A percentile compares a stretch with the other conserved stretches of the same genome.
Conservation (phyloP, 768 basidiomycete species). For the Wakefieldia striispora region DNA sequence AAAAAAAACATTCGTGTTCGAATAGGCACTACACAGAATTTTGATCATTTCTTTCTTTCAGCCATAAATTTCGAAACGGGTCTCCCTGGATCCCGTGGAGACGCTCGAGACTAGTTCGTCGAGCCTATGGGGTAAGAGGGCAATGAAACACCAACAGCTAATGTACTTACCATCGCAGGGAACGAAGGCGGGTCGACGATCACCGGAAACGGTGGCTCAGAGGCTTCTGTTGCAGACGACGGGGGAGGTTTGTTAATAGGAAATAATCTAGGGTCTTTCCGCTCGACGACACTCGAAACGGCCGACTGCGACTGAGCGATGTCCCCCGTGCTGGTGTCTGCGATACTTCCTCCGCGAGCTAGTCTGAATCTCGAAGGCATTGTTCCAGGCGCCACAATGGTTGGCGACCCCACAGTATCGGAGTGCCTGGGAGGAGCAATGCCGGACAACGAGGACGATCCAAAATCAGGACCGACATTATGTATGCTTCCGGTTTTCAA, state of each 20-base stretch:
- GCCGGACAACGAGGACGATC: conserved; percentile 3
- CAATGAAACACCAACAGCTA: no score
- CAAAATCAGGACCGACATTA: conserved; percentile 50
- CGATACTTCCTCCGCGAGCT: conserved; percentile 9
- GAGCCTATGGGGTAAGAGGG: neutral
- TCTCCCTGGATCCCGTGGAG: conserved; percentile 6
- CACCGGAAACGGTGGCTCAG: conserved; percentile 7
- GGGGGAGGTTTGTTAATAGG: conserved; percentile 15
- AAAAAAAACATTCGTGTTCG: no score
- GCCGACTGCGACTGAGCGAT: conserved; percentile 36
- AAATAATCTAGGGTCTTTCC: conserved; percentile 13
- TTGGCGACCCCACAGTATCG: neutral
- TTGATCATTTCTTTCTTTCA: conserved; percentile 21
- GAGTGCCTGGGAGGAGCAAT: neutral
- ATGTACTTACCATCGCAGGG: conserved; percentile 2
- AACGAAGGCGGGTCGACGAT: conserved; percentile 21
- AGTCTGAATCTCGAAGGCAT: conserved; percentile 51
- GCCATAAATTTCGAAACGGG: conserved; percentile 35
- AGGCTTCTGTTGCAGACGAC: neutral
- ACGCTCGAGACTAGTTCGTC: neutral
- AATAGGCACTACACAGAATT: no score
- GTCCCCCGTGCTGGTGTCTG: conserved; percentile 17
- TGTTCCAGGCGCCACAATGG: conserved; percentile 18
- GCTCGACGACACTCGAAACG: conserved; percentile 24
- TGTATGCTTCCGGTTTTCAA: conserved; percentile 50